Evolutionary conservation across 257 asterid genomes (phyloP).

Genomic region (Schizonepeta tenuifolia): DNA sequence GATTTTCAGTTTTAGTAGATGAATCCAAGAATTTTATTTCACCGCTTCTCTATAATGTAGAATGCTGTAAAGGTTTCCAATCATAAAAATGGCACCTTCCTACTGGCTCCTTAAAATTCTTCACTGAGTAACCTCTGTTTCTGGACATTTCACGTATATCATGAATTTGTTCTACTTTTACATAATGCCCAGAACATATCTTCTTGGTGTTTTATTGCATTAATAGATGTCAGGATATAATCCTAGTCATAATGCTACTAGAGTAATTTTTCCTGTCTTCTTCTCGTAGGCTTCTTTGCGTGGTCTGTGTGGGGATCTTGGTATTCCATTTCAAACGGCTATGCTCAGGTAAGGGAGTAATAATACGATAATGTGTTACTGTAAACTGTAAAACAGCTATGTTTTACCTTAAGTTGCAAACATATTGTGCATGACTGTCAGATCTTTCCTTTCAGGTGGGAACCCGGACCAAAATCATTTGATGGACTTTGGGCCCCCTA

Average conservation of each 20-base stretch:
- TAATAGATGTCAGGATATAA: constrained; percentile 5
- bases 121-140: background rate
- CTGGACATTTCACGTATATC: constrained; percentile 2
- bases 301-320: constrained; percentile 77
- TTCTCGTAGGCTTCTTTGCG: constrained; percentile 62
- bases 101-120: background rate
- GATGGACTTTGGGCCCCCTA: constrained; percentile 90
- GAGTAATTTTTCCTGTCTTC: constrained; percentile 27
- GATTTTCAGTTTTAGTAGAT: background rate
- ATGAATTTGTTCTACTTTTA: background rate
- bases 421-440: constrained; percentile 23
- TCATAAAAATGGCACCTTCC: constrained; percentile 5
- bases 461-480: constrained; percentile 73
- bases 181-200: background rate
- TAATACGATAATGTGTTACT: constrained; percentile 1
- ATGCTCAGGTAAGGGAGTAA: constrained; percentile 79
- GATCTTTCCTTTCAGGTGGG: constrained; percentile 64
- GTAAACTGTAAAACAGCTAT: background rate
- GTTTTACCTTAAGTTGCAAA: background rate
- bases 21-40: background rate
- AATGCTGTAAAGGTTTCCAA: background rate
- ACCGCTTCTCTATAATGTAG: background rate
- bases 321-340: constrained; percentile 75
- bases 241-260: constrained; percentile 19
- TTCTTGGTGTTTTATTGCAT: background rate